Conservation (phyloP, 768 basidiomycete genomes). For the Boletellus ananas region DNA sequence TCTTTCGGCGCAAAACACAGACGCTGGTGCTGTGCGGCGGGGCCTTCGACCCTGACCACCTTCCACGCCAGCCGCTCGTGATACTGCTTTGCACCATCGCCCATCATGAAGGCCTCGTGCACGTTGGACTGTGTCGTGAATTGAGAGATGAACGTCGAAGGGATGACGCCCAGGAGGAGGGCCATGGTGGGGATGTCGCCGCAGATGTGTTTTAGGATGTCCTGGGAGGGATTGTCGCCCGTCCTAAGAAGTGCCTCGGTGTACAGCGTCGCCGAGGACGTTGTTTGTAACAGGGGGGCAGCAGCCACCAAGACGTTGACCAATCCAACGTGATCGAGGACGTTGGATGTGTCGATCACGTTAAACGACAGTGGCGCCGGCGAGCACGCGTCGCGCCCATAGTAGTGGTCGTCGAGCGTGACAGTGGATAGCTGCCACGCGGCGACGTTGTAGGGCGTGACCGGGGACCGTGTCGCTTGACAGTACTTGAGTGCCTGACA, state of each 20-base stretch:
- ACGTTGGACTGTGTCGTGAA: constrained; percentile 25
- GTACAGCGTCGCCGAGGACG: constrained; percentile 23
- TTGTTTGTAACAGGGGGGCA: constrained; percentile 18
- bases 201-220: constrained; percentile 15
- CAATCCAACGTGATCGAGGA: constrained; percentile 24
- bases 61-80: constrained; percentile 29
- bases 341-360: constrained; percentile 31
- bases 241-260: constrained; percentile 23
- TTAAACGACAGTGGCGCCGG: constrained; percentile 27
- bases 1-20: constrained; percentile 13
- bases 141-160: constrained; percentile 18
- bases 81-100: constrained; percentile 6
- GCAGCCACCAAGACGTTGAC: constrained; percentile 26
- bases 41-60: neutral
- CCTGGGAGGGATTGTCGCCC: constrained; percentile 11
- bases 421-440: constrained; percentile 24
- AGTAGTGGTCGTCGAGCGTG: constrained; percentile 17
- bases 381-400: constrained; percentile 7
- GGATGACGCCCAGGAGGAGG: constrained; percentile 25
- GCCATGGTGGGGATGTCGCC: constrained; percentile 25
- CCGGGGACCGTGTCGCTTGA: constrained; percentile 1
- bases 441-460: constrained; percentile 19
- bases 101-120: constrained; percentile 11
- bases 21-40: neutral
- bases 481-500: constrained; percentile 20